Evolutionary conservation across 1,284 basidiomycete genomes (phyloP).

Genomic region (Schizophyllum amplum): DNA sequence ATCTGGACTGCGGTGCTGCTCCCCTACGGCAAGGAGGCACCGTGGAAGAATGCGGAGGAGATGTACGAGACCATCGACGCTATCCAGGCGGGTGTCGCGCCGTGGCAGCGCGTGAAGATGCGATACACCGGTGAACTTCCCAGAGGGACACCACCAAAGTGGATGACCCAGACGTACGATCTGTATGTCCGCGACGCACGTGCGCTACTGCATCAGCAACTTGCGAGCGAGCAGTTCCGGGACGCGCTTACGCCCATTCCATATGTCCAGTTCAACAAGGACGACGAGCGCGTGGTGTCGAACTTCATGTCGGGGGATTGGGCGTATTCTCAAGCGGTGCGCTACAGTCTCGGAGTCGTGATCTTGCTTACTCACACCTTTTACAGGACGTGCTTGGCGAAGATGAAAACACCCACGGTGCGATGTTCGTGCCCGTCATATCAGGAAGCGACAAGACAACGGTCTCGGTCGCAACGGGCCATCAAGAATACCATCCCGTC

Average conservation of each 20-base stretch:
- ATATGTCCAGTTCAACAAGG: conserved; percentile 15
- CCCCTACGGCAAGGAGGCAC: not conserved
- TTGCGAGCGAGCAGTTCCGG: conserved; percentile 21
- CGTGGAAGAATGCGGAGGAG: not conserved
- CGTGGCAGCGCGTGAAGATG: not conserved
- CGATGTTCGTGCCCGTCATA: conserved; percentile 25
- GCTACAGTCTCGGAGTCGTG: not conserved
- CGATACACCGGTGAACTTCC: not conserved
- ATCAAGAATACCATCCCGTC: conserved; percentile 24
- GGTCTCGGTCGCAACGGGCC: conserved; percentile 27
- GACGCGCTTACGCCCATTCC: conserved; percentile 21
- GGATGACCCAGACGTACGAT: conserved; percentile 27
- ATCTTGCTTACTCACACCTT: not conserved
- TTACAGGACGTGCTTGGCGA: conserved; percentile 11
- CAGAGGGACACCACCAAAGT: conserved; percentile 12
- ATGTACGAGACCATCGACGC: not conserved
- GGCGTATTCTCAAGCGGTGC: conserved; percentile 22
- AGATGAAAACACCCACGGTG: conserved; percentile 13
- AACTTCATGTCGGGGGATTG: conserved; percentile 30
- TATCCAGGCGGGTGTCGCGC: not conserved
- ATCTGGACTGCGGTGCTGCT: not conserved
- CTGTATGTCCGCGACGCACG: conserved; percentile 26
- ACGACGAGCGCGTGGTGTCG: conserved; percentile 13
- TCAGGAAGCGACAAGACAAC: conserved; percentile 29
- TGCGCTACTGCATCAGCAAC: conserved; percentile 17